Evolutionary conservation across 257 asterid species (phyloP).

Genomic region (Misopates orontium): DNA sequence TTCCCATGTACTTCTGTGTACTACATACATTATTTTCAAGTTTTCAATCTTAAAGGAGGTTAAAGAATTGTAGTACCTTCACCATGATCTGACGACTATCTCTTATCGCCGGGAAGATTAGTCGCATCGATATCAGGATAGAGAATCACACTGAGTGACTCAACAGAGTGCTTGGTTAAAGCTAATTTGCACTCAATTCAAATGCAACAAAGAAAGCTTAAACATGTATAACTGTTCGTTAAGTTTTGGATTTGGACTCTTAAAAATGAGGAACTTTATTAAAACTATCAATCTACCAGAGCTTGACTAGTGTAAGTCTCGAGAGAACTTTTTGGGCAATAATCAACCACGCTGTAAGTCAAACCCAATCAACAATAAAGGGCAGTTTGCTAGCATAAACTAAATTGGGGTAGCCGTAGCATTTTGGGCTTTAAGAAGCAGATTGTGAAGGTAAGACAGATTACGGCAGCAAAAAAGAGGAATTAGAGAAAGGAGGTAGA

Average conservation of each 20-base stretch:
- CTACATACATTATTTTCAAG: neutral
- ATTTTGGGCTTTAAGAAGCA: no score
- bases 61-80: neutral
- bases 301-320: neutral
- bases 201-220: neutral
- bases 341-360: neutral
- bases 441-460: neutral
- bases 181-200: neutral
- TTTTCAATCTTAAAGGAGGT: no score
- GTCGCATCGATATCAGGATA: neutral
- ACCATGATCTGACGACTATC: no score
- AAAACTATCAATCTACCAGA: neutral
- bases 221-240: neutral
- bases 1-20: neutral
- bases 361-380: neutral
- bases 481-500: neutral
- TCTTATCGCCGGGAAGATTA: no score
- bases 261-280: no score
- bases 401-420: neutral
- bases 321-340: no score
- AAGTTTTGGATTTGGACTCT: neutral
- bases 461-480: neutral
- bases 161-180: neutral
- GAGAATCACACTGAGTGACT: neutral
- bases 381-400: no score